Percentiles rank a stretch among this genome's conserved stretches.
Evolutionary conservation across 805 yeast genomes (phyloP).

Genomic region (Metschnikowia peoriensis): DNA sequence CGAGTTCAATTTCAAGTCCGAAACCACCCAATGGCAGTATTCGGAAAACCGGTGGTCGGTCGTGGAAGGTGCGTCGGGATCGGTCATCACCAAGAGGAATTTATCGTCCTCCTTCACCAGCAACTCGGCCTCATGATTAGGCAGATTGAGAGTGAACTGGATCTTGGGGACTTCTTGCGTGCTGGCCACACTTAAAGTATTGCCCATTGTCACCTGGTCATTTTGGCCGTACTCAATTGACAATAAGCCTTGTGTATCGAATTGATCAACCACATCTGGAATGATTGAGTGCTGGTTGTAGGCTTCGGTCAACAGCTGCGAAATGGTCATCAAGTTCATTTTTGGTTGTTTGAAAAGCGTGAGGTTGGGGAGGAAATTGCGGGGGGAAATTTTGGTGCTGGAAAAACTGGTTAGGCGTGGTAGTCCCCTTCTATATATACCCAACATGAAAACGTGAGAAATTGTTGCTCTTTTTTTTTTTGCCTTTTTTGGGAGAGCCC

Average conservation of each 20-base stretch:
- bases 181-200: conserved; percentile 59
- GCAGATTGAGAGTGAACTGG: conserved; percentile 59
- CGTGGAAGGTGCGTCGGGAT: conserved; percentile 91
- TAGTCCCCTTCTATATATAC: conserved; percentile 14
- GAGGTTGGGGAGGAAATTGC: not conserved
- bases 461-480: not conserved
- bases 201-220: conserved; percentile 77
- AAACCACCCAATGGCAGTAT: conserved; percentile 69
- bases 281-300: conserved; percentile 47
- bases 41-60: conserved; percentile 87
- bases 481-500: not conserved
- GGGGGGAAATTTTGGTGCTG: not conserved
- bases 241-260: conserved; percentile 52
- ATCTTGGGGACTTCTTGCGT: conserved; percentile 69
- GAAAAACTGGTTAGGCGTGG: conserved; percentile 1
- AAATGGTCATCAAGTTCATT: conserved; percentile 50
- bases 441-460: conserved; percentile 13
- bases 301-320: conserved; percentile 54
- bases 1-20: conserved; percentile 50
- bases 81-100: conserved; percentile 79
- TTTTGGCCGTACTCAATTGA: conserved; percentile 57
- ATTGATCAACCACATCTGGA: conserved; percentile 53
- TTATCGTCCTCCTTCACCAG: conserved; percentile 46
- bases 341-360: conserved; percentile 11
- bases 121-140: conserved; percentile 41